These are phyloP conservation scores for Debaryomyces maramus DNA, from an alignment of 805 yeast genomes.

Conservation along the genomic window DNA sequence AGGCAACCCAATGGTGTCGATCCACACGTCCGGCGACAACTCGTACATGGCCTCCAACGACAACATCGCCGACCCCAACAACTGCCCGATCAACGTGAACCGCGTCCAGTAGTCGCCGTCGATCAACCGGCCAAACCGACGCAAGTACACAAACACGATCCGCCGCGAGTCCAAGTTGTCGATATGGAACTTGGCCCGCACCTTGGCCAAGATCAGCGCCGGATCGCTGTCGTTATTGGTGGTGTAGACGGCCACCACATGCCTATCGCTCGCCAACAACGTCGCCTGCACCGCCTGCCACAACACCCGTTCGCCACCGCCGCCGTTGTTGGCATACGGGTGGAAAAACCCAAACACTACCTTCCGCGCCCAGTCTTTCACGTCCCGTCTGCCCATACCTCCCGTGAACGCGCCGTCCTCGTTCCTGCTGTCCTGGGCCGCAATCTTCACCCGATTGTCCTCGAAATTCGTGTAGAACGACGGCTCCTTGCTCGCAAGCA, in stretches of 20 bases:
- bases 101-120: constrained; percentile 74
- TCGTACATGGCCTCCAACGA: constrained; percentile 68
- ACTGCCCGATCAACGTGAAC: constrained; percentile 85
- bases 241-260: constrained; percentile 70
- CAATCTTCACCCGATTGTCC: constrained; percentile 36
- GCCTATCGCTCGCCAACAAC: constrained; percentile 45
- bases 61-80: constrained; percentile 71
- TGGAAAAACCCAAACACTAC: constrained; percentile 84
- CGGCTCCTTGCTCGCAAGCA: constrained; percentile 36
- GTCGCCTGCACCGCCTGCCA: constrained; percentile 91
- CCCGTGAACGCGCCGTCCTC: constrained; percentile 22
- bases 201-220: constrained; percentile 51
- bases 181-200: constrained; percentile 56
- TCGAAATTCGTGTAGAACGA: constrained; percentile 39
- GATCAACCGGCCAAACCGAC: constrained; percentile 54
- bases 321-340: constrained; percentile 94
- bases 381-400: constrained; percentile 31
- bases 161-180: constrained; percentile 44
- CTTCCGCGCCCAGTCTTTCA: constrained; percentile 38
- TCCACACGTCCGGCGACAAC: constrained; percentile 83
- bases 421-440: constrained; percentile 26
- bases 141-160: constrained; percentile 61
- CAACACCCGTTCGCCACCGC: constrained; percentile 96
- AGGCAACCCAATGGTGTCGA: constrained; percentile 95
- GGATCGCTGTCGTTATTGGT: constrained; percentile 57